Conservation (phyloP, 331 rosid genomes). For the Dryas integrifolia region DNA sequence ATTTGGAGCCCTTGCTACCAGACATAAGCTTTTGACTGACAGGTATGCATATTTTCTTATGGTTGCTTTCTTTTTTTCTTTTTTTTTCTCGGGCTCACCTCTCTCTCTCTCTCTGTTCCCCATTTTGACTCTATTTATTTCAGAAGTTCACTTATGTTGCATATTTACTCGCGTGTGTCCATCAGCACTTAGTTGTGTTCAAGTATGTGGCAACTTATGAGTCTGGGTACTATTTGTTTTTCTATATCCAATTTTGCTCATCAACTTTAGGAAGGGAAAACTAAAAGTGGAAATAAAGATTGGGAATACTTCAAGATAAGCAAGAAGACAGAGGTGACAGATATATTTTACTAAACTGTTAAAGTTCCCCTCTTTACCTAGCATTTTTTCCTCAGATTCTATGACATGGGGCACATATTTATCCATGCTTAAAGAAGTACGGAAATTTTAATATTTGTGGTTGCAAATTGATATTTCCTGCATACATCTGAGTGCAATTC, state of each 20-base stretch:
- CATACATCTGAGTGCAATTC: not conserved
- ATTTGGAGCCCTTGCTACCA: constrained; percentile 82
- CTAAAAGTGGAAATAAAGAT: not conserved
- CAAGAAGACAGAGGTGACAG: not conserved
- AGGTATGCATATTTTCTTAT: constrained; percentile 43
- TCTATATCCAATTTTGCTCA: not conserved
- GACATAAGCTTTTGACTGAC: constrained; percentile 84
- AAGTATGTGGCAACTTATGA: not conserved
- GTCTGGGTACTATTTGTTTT: not conserved
- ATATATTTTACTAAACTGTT: not conserved
- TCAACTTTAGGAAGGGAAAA: not conserved
- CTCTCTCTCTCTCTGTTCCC: no score
- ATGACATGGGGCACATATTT: no score
- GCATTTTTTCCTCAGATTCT: no score
- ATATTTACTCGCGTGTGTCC: not conserved
- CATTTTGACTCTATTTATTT: not conserved
- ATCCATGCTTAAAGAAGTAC: no score
- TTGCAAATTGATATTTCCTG: no score
- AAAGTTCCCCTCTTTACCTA: not conserved
- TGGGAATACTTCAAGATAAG: not conserved
- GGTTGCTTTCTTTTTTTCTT: not conserved
- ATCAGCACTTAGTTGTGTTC: not conserved
- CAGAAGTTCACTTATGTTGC: not conserved
- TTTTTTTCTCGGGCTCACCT: not conserved
- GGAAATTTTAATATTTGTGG: no score